Percentiles rank a stretch among this genome's conserved stretches.
Evolutionary conservation across 2,329 filamentous ascomycete genomes (phyloP).

Genomic region (Ambrosiella beaveri): DNA sequence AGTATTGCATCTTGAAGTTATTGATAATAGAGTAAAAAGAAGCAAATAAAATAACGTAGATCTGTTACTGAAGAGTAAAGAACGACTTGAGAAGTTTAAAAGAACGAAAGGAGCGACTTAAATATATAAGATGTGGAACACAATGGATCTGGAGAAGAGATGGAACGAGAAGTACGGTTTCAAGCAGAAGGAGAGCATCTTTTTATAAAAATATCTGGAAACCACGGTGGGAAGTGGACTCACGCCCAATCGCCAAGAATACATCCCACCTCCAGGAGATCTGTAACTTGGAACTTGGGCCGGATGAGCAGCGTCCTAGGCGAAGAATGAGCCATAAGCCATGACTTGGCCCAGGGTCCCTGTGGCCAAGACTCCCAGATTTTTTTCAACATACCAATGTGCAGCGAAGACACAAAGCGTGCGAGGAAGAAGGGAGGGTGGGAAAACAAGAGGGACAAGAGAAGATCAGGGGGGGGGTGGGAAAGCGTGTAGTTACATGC

Average conservation of each 20-base stretch:
- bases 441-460: constrained; percentile 1
- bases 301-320: neutral
- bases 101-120: constrained; percentile 11
- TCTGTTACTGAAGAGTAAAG: constrained; percentile 2
- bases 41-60: neutral
- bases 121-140: constrained; percentile 4
- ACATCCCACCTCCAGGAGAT: neutral
- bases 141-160: constrained; percentile 8
- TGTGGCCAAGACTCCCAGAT: neutral
- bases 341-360: neutral
- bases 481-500: neutral
- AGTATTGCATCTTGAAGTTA: constrained; percentile 36
- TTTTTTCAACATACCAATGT: neutral
- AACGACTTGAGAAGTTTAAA: neutral
- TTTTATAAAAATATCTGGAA: neutral
- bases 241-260: neutral
- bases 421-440: neutral
- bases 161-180: neutral
- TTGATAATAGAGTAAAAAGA: constrained; percentile 5
- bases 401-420: neutral
- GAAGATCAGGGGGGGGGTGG: neutral
- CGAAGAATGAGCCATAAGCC: neutral
- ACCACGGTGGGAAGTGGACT: neutral
- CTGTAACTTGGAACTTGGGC: neutral
- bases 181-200: neutral